Evolutionary conservation across 345 rosid species (phyloP), one percentile per base, ranked within the genome.

Genomic region (Heritiera littoralis): DNA sequence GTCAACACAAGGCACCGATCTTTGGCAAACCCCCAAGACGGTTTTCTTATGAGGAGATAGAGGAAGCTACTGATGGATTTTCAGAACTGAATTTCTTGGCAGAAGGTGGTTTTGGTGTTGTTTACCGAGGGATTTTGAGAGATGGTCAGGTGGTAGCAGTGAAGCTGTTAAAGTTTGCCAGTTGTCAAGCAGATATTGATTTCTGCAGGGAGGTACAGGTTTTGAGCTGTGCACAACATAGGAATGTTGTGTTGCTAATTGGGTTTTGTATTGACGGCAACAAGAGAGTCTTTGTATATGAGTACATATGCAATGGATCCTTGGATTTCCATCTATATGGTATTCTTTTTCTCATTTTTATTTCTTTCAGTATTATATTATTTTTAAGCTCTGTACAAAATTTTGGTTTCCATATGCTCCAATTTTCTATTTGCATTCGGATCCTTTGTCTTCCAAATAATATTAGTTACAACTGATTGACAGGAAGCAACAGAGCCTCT

Each of bases 161-260:
- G 79, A 90, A 92, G 87, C 81, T 86, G 79, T 80, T 92, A 77
- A 90, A 83, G 78, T 81, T 81, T 46, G 73, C 73, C 6, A 86
- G 88, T 43, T 81, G 86, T 46, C 86, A 89, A 81, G 91, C 88
- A 61, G 90, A 92, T 86, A 86, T 87, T 52, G 93, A 90, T 84
- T 92, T 92, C 84, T 86, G 87, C 80, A 83, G 93, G 84, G 96
- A 92, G 81, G 92, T 92, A 12, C 84, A 86, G 79, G 85, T 92
- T 51, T 85, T 92, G 86, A 92, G 93, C 85, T 92, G 93, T 40
- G 96, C 93, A 0, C 96, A 89, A 52, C 96, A 92, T 79, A 88
- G 91, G 81, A 92, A 92, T 82, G 93, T 92, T 48, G 92, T 90
- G 51, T 78, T 90, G 88, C 80, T 92, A 32, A 90, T 86, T 48